Percentiles rank a stretch among this genome's conserved stretches.
phyloP scores from a whole-genome alignment of 192 early-diverging fungal species.

The Lobosporangium transversale region DNA sequence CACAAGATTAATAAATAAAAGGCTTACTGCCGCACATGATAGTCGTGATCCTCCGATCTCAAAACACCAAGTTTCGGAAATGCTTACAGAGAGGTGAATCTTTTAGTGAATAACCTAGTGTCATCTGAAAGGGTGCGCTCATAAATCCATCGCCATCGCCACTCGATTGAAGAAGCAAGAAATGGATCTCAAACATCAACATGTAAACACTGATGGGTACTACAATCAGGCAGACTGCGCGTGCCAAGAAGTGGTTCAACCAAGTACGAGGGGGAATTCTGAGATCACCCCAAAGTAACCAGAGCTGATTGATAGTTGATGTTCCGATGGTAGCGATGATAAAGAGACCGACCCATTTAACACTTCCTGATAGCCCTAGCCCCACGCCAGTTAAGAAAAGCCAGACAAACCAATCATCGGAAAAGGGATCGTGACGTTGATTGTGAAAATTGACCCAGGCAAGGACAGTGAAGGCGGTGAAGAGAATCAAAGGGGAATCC shows the following conservation, averaged over 20 bases:
- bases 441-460: conserved; percentile 92
- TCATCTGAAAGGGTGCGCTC: conserved; percentile 88
- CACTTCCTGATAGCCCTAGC: conserved; percentile 74
- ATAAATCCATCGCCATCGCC: conserved; percentile 96
- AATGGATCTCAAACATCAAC: conserved; percentile 90
- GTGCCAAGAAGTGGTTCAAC: conserved; percentile 82
- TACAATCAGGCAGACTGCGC: conserved; percentile 84
- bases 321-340: conserved; percentile 86
- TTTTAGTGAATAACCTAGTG: conserved; percentile 74
- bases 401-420: conserved; percentile 87
- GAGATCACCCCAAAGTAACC: conserved; percentile 82
- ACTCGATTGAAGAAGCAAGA: conserved; percentile 74
- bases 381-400: conserved; percentile 84
- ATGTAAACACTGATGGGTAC: conserved; percentile 85
- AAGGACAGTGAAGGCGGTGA: conserved; percentile 80
- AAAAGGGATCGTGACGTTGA: conserved; percentile 73
- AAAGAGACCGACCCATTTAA: conserved; percentile 97
- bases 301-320: conserved; percentile 86
- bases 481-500: conserved; percentile 91
- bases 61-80: background rate
- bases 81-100: conserved; percentile 53
- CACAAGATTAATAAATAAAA: too few relatives aligned
- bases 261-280: conserved; percentile 61
- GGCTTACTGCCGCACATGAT: too few relatives aligned
- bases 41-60: too few relatives aligned